These are phyloP conservation scores for Carex parvula DNA, from an alignment of 176 grass and related monocot genomes.

Conservation along the genomic window DNA sequence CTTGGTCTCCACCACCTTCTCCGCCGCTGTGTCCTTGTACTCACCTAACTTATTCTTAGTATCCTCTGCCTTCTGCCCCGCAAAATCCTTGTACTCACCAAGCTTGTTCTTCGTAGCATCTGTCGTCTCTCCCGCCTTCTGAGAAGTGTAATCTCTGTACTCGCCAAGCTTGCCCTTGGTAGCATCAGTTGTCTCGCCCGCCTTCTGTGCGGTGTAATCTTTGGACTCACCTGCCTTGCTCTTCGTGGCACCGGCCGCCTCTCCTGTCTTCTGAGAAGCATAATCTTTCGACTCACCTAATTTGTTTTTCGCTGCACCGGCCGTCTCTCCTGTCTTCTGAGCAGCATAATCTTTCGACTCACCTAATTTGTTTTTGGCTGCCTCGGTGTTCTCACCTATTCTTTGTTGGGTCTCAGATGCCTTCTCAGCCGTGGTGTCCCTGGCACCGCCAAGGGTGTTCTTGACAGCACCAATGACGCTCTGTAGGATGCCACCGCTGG, in stretches of 20 bases:
- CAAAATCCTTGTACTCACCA: constrained; percentile 4
- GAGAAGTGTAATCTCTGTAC: constrained; percentile 31
- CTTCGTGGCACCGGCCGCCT: constrained; percentile 31
- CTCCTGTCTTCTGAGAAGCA: constrained; percentile 28
- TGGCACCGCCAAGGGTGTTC: constrained; percentile 46
- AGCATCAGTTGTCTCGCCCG: background rate
- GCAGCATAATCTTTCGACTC: constrained; percentile 43
- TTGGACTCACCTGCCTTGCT: constrained; percentile 22
- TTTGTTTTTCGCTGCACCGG: constrained; percentile 32
- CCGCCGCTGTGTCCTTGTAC: constrained; percentile 17
- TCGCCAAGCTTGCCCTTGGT: constrained; percentile 32
- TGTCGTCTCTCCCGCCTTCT: constrained; percentile 35
- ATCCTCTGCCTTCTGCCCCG: constrained; percentile 2
- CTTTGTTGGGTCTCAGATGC: constrained; percentile 40
- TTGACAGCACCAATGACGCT: constrained; percentile 42
- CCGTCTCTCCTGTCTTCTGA: constrained; percentile 38
- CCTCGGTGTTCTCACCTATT: constrained; percentile 41
- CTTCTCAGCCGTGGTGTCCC: constrained; percentile 45
- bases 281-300: background rate
- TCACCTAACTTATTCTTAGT: constrained; percentile 26
- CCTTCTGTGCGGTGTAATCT: constrained; percentile 15
- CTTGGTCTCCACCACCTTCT: constrained; percentile 24
- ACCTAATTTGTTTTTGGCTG: constrained; percentile 36
- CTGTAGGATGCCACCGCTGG: constrained; percentile 42
- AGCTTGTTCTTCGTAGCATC: constrained; percentile 9